These are phyloP conservation scores for Lolium rigidum DNA, from an alignment of 176 grass and related monocot genomes.

Conservation along the genomic window DNA sequence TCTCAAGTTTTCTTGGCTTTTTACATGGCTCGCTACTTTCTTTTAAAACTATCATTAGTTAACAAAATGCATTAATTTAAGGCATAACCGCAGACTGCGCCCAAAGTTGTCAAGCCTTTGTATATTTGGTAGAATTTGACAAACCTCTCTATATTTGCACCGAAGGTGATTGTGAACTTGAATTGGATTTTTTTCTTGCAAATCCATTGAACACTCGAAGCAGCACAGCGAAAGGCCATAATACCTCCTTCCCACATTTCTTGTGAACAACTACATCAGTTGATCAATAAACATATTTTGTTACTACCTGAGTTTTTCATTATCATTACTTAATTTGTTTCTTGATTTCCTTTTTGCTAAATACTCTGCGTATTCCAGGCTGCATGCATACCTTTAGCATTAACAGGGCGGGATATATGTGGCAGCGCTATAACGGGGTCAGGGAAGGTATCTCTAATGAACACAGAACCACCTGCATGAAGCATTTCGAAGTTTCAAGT, in stretches of 20 bases:
- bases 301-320: not conserved
- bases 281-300: not conserved
- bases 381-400: constrained; percentile 94
- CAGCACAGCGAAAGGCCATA: no score
- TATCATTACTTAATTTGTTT: constrained; percentile 4
- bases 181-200: no score
- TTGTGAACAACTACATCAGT: not conserved
- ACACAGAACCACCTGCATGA: constrained; percentile 27
- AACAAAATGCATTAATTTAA: no score
- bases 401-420: constrained; percentile 95
- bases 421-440: constrained; percentile 97
- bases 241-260: no score
- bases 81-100: no score
- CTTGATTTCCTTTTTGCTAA: constrained; percentile 28
- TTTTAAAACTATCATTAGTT: no score
- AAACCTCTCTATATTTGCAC: not conserved
- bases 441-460: constrained; percentile 71
- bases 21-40: not conserved
- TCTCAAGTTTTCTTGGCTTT: constrained; percentile 2
- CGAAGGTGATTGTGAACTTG: no score
- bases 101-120: no score
- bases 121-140: no score
- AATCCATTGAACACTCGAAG: no score
- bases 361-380: constrained; percentile 59
- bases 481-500: constrained; percentile 25